phyloP scores from a whole-genome alignment of 805 yeast species.

The Saitoella complicata region DNA sequence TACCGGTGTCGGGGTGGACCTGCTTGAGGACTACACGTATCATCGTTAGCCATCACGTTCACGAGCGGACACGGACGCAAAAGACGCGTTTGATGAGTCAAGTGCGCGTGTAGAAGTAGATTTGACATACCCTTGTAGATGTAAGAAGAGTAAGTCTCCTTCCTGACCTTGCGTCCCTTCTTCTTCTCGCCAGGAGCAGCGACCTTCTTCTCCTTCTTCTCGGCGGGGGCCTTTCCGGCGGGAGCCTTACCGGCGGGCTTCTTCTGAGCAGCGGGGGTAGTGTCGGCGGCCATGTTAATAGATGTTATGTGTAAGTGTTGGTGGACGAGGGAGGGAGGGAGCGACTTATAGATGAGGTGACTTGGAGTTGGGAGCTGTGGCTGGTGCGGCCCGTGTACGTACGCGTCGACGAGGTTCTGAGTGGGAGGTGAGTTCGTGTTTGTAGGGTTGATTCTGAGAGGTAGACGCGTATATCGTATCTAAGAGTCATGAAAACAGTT shows the following conservation, averaged over 20 bases:
- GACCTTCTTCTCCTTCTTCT: slow-evolving; percentile 82
- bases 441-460: too few relatives aligned
- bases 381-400: too few relatives aligned
- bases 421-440: too few relatives aligned
- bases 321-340: too few relatives aligned
- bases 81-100: too few relatives aligned
- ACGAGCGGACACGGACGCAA: neutral
- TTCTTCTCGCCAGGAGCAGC: slow-evolving; percentile 61
- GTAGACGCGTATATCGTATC: too few relatives aligned
- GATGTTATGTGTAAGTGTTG: too few relatives aligned
- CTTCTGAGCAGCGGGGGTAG: slow-evolving; percentile 31
- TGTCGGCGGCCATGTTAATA: too few relatives aligned
- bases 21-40: slow-evolving; percentile 49
- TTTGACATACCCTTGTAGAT: slow-evolving; percentile 49
- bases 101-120: neutral
- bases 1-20: slow-evolving; percentile 96
- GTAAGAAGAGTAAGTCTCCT: slow-evolving; percentile 95
- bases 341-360: too few relatives aligned
- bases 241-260: slow-evolving; percentile 39
- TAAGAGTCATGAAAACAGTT: too few relatives aligned
- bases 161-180: slow-evolving; percentile 90
- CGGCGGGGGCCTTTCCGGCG: slow-evolving; percentile 95
- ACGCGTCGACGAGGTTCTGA: too few relatives aligned
- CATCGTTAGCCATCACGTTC: neutral
- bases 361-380: too few relatives aligned